phyloP scores from a whole-genome alignment of 768 basidiomycete species.

The Lactarius deliciosus region DNA sequence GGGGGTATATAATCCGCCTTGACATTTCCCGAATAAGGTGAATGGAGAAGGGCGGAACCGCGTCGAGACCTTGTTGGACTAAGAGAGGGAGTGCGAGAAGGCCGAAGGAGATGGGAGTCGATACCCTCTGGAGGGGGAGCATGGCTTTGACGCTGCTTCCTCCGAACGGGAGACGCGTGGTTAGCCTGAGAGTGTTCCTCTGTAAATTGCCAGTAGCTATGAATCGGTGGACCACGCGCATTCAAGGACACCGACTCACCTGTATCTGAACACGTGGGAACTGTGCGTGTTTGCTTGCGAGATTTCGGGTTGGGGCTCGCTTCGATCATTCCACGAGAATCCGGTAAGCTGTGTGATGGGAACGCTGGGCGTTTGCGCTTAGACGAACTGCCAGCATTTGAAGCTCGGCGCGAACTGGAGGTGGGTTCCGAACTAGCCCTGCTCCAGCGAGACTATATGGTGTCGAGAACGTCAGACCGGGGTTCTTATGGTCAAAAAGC shows the following conservation, averaged over 20 bases:
- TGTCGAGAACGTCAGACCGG: slow-evolving; percentile 5
- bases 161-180: slow-evolving; percentile 1
- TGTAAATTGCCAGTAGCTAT: background rate
- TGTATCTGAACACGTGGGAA: background rate
- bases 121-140: slow-evolving; percentile 28
- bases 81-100: slow-evolving; percentile 24
- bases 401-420: slow-evolving; percentile 15
- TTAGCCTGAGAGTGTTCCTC: background rate
- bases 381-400: slow-evolving; percentile 14
- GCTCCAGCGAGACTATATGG: slow-evolving; percentile 26
- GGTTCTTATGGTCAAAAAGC: slow-evolving; percentile 2
- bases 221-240: background rate
- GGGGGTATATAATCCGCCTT: slow-evolving; percentile 50
- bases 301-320: slow-evolving; percentile 62
- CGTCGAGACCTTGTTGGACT: slow-evolving; percentile 33
- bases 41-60: slow-evolving; percentile 36
- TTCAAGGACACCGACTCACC: slow-evolving; percentile 13
- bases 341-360: slow-evolving; percentile 24
- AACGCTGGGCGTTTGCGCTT: slow-evolving; percentile 45
- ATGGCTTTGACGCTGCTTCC: slow-evolving; percentile 28
- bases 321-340: slow-evolving; percentile 35
- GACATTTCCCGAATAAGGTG: slow-evolving; percentile 50
- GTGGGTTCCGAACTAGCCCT: slow-evolving; percentile 29
- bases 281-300: slow-evolving; percentile 44
- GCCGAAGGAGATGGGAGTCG: slow-evolving; percentile 34